These are phyloP conservation scores for Candida ipomoeae DNA, from an alignment of 805 yeast species.

Conservation along the genomic window DNA sequence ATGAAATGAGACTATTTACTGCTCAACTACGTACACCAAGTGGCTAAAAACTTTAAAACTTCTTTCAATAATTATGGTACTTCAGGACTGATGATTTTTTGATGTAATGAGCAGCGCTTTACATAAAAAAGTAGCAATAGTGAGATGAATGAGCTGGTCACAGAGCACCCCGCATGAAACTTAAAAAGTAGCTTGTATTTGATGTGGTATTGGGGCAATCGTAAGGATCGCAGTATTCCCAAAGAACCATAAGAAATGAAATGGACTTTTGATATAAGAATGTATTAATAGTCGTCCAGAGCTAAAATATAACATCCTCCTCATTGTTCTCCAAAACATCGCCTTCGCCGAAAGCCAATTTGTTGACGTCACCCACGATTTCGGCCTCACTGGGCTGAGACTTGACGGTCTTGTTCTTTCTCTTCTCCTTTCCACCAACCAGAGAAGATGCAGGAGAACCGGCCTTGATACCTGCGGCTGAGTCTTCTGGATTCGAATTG, in stretches of 20 bases:
- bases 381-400: conserved; percentile 14
- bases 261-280: background rate
- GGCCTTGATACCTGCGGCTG: conserved; percentile 1
- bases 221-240: background rate
- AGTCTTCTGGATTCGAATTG: conserved; percentile 4
- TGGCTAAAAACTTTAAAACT: background rate
- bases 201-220: background rate
- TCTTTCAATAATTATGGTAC: no score
- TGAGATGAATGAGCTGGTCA: background rate
- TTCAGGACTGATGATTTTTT: background rate
- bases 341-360: conserved; percentile 21
- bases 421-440: conserved; percentile 13
- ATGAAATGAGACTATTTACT: no score
- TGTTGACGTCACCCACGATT: conserved; percentile 26
- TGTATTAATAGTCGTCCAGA: background rate
- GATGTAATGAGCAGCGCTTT: background rate
- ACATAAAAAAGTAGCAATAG: background rate
- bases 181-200: background rate
- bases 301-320: conserved; percentile 43
- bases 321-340: conserved; percentile 40
- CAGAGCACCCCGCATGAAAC: background rate
- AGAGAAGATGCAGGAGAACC: conserved; percentile 3
- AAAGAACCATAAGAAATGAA: conserved; percentile 1
- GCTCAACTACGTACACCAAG: background rate
- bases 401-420: conserved; percentile 13